A percentile compares a stretch with the other conserved stretches of the same genome.
phyloP scores from a whole-genome alignment of 2,329 filamentous ascomycete species.

The Fusarium sp. region DNA sequence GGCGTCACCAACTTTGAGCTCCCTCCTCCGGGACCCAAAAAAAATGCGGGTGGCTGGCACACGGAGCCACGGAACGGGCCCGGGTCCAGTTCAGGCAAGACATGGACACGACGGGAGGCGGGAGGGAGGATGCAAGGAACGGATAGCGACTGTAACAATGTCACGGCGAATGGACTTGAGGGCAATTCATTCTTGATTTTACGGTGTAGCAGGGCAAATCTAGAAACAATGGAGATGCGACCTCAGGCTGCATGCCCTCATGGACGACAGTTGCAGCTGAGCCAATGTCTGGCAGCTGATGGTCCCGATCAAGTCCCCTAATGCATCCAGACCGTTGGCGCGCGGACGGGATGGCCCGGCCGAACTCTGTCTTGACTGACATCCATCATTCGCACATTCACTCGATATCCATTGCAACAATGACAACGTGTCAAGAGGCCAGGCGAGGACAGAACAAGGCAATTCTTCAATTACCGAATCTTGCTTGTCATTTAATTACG shows the following conservation, averaged over 20 bases:
- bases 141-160: constrained; percentile 13
- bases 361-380: constrained; percentile 32
- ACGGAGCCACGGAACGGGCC: constrained; percentile 33
- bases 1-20: constrained; percentile 17
- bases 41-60: constrained; percentile 39
- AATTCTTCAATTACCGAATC: not conserved
- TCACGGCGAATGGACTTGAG: constrained; percentile 2
- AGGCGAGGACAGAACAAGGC: not conserved
- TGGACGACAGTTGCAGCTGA: not conserved
- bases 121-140: constrained; percentile 26
- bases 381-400: not conserved
- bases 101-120: constrained; percentile 11
- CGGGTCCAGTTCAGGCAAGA: not conserved
- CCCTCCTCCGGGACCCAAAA: constrained; percentile 20
- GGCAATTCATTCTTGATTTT: not conserved
- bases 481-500: not conserved
- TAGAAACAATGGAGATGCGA: not conserved
- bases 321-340: constrained; percentile 24
- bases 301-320: constrained; percentile 22
- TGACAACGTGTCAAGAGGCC: not conserved
- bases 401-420: not conserved
- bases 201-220: not conserved
- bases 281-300: not conserved
- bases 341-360: constrained; percentile 42
- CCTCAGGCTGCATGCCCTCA: not conserved